phyloP scores from a whole-genome alignment of 768 basidiomycete genomes.

The Russula sp. region DNA sequence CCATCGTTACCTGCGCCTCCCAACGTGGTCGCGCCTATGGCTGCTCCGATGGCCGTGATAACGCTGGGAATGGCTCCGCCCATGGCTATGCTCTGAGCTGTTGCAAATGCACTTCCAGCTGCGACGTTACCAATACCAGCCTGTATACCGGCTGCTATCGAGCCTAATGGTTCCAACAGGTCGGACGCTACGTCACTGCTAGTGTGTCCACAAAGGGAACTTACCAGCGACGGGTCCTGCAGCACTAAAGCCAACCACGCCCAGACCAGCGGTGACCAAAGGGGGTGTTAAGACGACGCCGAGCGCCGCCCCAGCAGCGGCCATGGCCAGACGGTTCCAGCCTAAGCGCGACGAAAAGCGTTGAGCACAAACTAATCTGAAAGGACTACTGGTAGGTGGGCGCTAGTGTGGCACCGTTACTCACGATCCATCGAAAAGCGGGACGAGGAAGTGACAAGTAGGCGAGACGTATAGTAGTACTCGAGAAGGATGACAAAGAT shows the following conservation, averaged over 20 bases:
- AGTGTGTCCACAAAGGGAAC: not conserved
- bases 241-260: constrained; percentile 2
- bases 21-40: not conserved
- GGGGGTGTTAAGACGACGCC: not conserved
- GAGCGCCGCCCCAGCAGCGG: not conserved
- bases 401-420: not conserved
- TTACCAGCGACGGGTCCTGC: constrained; percentile 9
- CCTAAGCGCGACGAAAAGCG: not conserved
- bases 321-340: not conserved
- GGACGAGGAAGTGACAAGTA: not conserved
- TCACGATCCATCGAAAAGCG: not conserved
- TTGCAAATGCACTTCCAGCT: constrained; percentile 10
- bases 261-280: not conserved
- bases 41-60: not conserved
- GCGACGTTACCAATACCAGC: constrained; percentile 13
- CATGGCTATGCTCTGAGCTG: constrained; percentile 5
- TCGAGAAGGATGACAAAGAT: not conserved
- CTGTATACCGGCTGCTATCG: constrained; percentile 2
- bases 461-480: not conserved
- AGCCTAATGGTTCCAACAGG: not conserved
- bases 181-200: not conserved
- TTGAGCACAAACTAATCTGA: not conserved
- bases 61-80: not conserved
- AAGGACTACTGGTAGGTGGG: not conserved
- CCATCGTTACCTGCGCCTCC: not conserved